Conservation (phyloP, 2,329 filamentous ascomycete species). For the Epichloe uncinata region DNA sequence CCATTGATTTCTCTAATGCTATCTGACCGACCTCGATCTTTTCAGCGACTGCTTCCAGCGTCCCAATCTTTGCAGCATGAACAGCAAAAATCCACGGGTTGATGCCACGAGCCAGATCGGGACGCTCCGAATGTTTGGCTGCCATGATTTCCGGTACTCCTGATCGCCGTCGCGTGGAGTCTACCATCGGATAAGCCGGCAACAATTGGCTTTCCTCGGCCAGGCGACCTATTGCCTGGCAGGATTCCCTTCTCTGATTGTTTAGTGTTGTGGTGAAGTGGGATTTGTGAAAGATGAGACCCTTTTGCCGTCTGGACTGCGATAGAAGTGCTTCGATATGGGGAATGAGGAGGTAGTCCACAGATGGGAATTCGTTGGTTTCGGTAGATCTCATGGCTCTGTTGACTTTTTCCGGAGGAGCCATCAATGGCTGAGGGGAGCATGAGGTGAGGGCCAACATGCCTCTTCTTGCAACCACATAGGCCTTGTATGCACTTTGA, state of each 20-base stretch:
- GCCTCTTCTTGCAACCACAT: constrained; percentile 34
- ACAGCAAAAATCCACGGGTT: constrained; percentile 48
- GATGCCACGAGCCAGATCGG: constrained; percentile 29
- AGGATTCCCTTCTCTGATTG: constrained; percentile 37
- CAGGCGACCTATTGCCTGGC: constrained; percentile 38
- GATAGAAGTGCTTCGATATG: constrained; percentile 41
- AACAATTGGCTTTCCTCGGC: constrained; percentile 51
- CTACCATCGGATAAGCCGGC: constrained; percentile 33
- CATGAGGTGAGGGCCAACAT: constrained; percentile 30
- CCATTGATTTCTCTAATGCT: constrained; percentile 39
- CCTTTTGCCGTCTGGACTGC: constrained; percentile 43
- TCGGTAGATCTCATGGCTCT: constrained; percentile 7
- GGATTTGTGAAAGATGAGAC: constrained; percentile 43
- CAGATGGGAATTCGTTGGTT: constrained; percentile 9
- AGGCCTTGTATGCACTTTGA: constrained; percentile 39
- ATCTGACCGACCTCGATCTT: constrained; percentile 45
- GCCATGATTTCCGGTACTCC: constrained; percentile 32
- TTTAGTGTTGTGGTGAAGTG: constrained; percentile 37
- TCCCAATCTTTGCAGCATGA: constrained; percentile 45
- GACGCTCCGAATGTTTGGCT: constrained; percentile 21
- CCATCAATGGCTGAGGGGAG: constrained; percentile 15
- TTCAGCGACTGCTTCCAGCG: constrained; percentile 44
- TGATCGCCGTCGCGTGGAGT: constrained; percentile 19
- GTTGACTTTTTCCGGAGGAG: neutral
- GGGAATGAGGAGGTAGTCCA: constrained; percentile 36